These are phyloP conservation scores for Cercospora sp. DNA, from an alignment of 2,329 filamentous ascomycete genomes.

Conservation along the genomic window DNA sequence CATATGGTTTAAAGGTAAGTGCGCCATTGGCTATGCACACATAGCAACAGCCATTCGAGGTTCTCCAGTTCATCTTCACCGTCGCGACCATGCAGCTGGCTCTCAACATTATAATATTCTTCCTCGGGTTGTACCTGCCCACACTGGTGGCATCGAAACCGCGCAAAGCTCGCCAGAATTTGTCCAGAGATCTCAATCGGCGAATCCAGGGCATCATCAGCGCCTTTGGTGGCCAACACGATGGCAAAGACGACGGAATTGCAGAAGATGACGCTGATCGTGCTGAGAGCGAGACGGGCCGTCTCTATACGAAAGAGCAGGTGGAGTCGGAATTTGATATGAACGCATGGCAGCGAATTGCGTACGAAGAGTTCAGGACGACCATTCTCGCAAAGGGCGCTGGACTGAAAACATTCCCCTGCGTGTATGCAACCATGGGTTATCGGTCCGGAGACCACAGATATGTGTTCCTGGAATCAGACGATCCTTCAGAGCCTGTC, in stretches of 20 bases:
- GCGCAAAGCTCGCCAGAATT: constrained; percentile 18
- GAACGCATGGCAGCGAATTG: constrained; percentile 25
- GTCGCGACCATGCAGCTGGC: constrained; percentile 22
- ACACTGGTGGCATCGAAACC: constrained; percentile 21
- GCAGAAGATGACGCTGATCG: neutral
- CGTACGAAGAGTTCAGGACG: constrained; percentile 27
- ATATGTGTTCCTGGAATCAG: constrained; percentile 25
- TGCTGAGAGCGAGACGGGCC: neutral
- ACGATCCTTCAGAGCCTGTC: constrained; percentile 25
- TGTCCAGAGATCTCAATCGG: constrained; percentile 10
- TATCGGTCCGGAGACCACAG: constrained; percentile 26
- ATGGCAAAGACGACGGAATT: neutral
- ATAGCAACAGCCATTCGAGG: neutral
- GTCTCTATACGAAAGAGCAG: constrained; percentile 19
- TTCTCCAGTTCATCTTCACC: neutral
- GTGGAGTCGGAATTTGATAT: constrained; percentile 23
- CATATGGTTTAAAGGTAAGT: neutral
- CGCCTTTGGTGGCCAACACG: neutral
- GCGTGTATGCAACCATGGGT: constrained; percentile 27
- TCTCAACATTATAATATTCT: constrained; percentile 23
- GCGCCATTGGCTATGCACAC: neutral
- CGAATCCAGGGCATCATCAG: constrained; percentile 1
- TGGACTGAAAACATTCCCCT: constrained; percentile 26
- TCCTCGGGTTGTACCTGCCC: constrained; percentile 21
- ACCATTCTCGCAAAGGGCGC: constrained; percentile 26